phyloP scores from a whole-genome alignment of 768 basidiomycete species.

The Collybia sp. region DNA sequence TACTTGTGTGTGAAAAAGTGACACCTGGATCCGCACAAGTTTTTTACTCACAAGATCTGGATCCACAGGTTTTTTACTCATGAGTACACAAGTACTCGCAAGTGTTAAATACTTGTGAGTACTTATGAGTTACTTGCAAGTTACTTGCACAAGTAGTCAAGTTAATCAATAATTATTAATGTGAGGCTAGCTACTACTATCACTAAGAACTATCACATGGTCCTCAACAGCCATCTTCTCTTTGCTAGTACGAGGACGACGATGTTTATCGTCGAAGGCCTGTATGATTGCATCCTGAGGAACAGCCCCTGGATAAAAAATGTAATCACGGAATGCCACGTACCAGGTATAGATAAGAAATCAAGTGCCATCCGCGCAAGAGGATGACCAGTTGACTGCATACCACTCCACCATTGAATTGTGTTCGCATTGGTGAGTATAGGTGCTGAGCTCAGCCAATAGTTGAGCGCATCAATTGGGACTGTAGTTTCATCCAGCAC shows the following conservation, averaged over 20 bases:
- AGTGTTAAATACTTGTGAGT: slow-evolving; percentile 3
- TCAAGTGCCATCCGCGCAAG: slow-evolving; percentile 11
- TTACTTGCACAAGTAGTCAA: neutral
- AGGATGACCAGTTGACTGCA: slow-evolving; percentile 3
- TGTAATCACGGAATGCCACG: neutral
- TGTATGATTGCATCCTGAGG: neutral
- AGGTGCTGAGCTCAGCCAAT: slow-evolving; percentile 8
- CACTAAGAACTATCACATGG: neutral
- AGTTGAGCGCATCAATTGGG: slow-evolving; percentile 2
- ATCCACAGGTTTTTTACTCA: slow-evolving; percentile 8
- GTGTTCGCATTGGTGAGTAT: slow-evolving; percentile 3
- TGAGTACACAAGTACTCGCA: slow-evolving; percentile 1
- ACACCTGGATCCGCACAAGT: slow-evolving; percentile 7
- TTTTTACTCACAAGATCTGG: slow-evolving; percentile 7
- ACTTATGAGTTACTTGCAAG: slow-evolving; percentile 1
- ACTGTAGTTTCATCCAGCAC: neutral
- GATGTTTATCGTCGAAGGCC: neutral
- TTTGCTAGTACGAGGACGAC: neutral
- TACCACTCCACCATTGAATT: slow-evolving; percentile 10
- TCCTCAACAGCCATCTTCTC: neutral
- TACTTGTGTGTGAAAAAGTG: slow-evolving; percentile 2
- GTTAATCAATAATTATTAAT: neutral
- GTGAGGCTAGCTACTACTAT: neutral
- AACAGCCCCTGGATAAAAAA: neutral
- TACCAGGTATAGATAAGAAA: slow-evolving; percentile 2